Evolutionary conservation across 2,329 filamentous ascomycete species (phyloP), one percentile per base, ranked within the genome.

Genomic region (Aspergillus tubingensis): DNA sequence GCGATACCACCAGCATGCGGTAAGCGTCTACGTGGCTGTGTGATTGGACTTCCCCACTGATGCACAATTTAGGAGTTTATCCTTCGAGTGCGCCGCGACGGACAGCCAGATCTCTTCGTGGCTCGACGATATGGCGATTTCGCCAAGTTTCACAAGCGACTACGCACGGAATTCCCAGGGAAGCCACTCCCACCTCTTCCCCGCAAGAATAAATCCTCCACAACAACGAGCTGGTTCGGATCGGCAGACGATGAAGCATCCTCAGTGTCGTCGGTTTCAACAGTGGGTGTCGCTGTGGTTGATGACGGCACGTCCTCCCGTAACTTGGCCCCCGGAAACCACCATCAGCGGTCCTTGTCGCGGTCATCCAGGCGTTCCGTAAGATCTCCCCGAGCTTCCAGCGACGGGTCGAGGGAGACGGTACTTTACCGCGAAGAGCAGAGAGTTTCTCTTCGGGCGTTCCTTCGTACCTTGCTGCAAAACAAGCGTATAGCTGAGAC

Each of bases 111-210:
- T 69, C 82, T 89, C 66, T 95, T 91, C 71, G 85, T 98, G 56
- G 92, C 89, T 15, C 86, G 92, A 61, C 85, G 94, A 67, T 99
- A 96, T 74, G 91, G 93, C 32, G 92, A 96, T 68, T 99, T 99
- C 73, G 84, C 81, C 25, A 87, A 86, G 65, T 82, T 99, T 61
- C 88, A 96, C 75, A 94, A 90, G 76, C 85, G 85, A 65, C 77
- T 99, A 62, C 88, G 91, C 38, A 86, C 88, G 11, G 95, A 99
- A 76, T 82, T 98, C 57, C 95, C 95, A 0, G 95, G 95, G 17
- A 96, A 96, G 70, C 86, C 96, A 5, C 82, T 99, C 2, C 91
- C 93, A 10, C 86, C 92, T 1, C 80, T 98, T 53, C 95, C 95
- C 0, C 89, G 89, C 73, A 98, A 98, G 84, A 97, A 97, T 76